phyloP scores from a whole-genome alignment of 116 monocot species.

The Papilionanthe hybrid region DNA sequence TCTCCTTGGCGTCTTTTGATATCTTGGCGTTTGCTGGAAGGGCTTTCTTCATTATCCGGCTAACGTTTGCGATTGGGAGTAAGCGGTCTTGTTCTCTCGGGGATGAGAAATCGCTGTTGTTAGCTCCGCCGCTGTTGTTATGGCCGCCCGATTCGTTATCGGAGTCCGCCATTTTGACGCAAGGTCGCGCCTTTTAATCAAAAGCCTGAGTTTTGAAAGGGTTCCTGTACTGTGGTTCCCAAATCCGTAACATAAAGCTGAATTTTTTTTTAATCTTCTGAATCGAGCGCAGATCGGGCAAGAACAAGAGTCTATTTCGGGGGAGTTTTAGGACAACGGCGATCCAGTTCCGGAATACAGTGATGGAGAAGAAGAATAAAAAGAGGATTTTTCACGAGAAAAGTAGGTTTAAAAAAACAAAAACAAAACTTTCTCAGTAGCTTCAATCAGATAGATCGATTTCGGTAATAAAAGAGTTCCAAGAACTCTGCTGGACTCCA shows the following conservation, averaged over 20 bases:
- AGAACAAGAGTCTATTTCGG: neutral
- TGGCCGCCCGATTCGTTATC: conserved; percentile 43
- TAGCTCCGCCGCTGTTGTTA: conserved; percentile 24
- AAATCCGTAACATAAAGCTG: neutral
- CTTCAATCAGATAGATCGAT: neutral
- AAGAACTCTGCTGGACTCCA: neutral
- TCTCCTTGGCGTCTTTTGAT: conserved; percentile 83
- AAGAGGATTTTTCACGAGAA: neutral
- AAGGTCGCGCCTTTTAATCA: neutral
- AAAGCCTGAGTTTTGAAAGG: neutral
- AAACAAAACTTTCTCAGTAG: neutral
- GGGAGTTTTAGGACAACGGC: neutral
- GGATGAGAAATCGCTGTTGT: conserved; percentile 31
- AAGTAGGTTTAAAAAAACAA: neutral
- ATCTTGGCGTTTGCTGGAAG: conserved; percentile 76
- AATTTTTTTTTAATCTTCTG: neutral
- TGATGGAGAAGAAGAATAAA: neutral
- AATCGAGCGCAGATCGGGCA: neutral
- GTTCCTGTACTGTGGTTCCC: too few relatives aligned
- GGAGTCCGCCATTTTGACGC: conserved; percentile 30
- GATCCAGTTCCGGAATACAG: neutral
- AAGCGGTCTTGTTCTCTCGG: conserved; percentile 53
- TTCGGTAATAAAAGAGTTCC: neutral
- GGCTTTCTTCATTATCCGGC: conserved; percentile 63
- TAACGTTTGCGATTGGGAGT: conserved; percentile 52